Conservation (phyloP, 176 grass and related monocot genomes). For the Canna indica region DNA sequence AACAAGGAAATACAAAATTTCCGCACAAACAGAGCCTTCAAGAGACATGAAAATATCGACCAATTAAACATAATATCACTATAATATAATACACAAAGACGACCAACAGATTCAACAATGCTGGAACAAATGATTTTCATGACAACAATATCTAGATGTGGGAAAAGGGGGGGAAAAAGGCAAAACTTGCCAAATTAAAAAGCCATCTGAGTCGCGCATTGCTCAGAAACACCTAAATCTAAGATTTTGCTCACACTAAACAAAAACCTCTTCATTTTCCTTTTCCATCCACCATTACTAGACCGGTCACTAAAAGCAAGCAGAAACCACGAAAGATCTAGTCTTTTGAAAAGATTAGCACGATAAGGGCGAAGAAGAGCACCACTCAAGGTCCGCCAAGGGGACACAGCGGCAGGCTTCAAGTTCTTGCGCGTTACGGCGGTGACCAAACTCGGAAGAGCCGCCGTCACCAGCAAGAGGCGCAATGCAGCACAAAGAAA, state of each 20-base stretch:
- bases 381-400: slow-evolving; percentile 12
- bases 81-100: no score
- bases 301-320: no score
- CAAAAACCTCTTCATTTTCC: no score
- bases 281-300: not conserved
- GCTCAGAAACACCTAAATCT: not conserved
- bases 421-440: not conserved
- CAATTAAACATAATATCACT: not conserved
- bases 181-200: not conserved
- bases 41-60: no score
- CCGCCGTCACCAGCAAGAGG: not conserved
- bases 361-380: not conserved
- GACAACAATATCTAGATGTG: not conserved
- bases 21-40: no score
- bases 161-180: not conserved
- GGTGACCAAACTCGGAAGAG: not conserved
- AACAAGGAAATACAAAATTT: no score
- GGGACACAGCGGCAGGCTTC: not conserved
- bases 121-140: no score
- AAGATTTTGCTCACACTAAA: not conserved
- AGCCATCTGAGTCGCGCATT: not conserved
- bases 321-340: not conserved
- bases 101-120: no score
- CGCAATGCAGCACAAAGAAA: not conserved
- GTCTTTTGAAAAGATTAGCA: not conserved